These are phyloP conservation scores for Cladophialophora chaetospira DNA, from an alignment of 2,329 filamentous ascomycete species.

Conservation along the genomic window DNA sequence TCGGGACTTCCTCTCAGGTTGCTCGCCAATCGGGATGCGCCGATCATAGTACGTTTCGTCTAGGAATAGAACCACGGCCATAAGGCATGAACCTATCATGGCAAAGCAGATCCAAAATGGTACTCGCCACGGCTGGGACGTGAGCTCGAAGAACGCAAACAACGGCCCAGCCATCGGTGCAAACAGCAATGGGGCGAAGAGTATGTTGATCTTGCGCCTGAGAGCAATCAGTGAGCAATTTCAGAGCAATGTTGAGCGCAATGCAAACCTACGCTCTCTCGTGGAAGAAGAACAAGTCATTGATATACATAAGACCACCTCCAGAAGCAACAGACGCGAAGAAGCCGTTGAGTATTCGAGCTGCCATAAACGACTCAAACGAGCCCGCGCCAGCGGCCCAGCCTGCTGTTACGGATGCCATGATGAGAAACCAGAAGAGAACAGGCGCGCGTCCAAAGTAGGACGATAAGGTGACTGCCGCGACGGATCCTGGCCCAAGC, in stretches of 20 bases:
- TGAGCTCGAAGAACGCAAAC: constrained; percentile 39
- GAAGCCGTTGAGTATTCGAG: constrained; percentile 48
- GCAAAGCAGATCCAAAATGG: constrained; percentile 38
- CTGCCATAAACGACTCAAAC: constrained; percentile 50
- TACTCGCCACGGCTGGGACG: constrained; percentile 39
- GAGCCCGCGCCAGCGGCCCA: constrained; percentile 48
- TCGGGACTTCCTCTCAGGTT: constrained; percentile 32
- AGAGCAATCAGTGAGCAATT: too few species aligned
- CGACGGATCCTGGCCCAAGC: constrained; percentile 43
- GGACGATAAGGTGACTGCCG: constrained; percentile 41
- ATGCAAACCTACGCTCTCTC: constrained; percentile 24
- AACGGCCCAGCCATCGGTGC: constrained; percentile 29
- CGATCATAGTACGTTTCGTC: constrained; percentile 44
- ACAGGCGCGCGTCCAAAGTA: constrained; percentile 49
- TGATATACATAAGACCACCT: constrained; percentile 46
- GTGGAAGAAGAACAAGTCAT: constrained; percentile 45
- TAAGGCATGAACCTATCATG: constrained; percentile 33
- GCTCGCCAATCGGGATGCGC: constrained; percentile 4
- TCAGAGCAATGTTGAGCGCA: background rate
- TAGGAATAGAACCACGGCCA: constrained; percentile 38
- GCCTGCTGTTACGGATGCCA: constrained; percentile 40
- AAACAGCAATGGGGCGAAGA: constrained; percentile 39
- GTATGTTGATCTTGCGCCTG: constrained; percentile 44
- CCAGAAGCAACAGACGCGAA: constrained; percentile 45
- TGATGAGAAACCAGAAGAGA: constrained; percentile 41